These are phyloP conservation scores for Pseudogymnoascus destructans DNA, from an alignment of 2,329 filamentous ascomycete species.

Conservation along the genomic window DNA sequence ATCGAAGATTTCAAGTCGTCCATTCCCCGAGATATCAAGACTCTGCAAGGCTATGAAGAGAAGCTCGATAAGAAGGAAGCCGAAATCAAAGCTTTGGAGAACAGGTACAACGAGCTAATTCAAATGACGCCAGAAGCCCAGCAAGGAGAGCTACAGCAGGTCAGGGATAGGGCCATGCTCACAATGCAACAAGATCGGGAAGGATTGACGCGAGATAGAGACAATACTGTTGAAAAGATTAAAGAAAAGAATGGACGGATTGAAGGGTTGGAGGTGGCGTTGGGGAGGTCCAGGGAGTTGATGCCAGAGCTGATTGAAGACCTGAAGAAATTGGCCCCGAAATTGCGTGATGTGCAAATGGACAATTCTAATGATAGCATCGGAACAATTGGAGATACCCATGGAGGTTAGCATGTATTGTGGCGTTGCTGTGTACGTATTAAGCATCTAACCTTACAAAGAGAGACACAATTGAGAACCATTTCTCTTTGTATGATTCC, in stretches of 20 bases:
- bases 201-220: background rate
- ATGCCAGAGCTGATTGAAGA: background rate
- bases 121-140: background rate
- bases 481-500: background rate
- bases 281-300: background rate
- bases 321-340: background rate
- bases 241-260: background rate
- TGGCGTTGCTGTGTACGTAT: background rate
- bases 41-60: background rate
- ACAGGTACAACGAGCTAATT: background rate
- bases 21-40: background rate
- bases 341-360: background rate
- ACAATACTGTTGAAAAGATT: background rate
- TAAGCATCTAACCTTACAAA: background rate
- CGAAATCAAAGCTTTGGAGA: background rate
- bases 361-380: background rate
- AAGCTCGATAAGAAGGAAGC: background rate
- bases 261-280: background rate
- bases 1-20: background rate
- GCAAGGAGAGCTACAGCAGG: background rate
- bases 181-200: background rate
- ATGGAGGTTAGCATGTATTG: background rate
- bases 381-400: background rate
- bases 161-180: background rate
- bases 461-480: background rate